Base-by-base conservation (phyloP, 2,329 filamentous ascomycete species). In the Myotisia sp. region DNA sequence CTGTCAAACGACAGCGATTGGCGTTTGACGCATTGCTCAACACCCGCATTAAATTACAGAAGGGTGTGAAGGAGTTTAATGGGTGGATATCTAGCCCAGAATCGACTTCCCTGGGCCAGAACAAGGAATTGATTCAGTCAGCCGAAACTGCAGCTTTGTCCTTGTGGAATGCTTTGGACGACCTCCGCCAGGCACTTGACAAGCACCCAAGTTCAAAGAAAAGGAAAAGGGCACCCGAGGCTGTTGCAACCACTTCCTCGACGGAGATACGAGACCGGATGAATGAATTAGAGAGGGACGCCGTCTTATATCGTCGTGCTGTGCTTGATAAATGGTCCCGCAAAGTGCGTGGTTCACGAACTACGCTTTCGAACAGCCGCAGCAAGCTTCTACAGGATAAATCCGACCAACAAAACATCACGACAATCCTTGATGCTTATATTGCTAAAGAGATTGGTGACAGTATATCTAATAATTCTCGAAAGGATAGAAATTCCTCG, bases 11-110 rank as follows among this genome's bases (percentile, higher is more conserved):
- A 37, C 90, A 98, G 59, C 75, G 85, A 33, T 78, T 77, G 41
- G 74, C 78, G 1, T 98, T 93, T 50, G 87, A 95, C 46, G 74
- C 81, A 0, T 71, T 95, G 1, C 69, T 98, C 20, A 92, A 93
- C 58, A 71, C 85, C 9, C 76, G 90, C 13, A 94, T 98, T 50
- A 81, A 87, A 40, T 62, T 98, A 12, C 92, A 98, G 55, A 95
- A 94, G 56, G 84, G 82, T 2, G 61, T 98, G 9, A 71, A 90
- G 10, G 65, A 92, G 26, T 56, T 68, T 10, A 51, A 62, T 1
- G 45, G 68, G 2, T 56, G 62, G 7, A 52, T 63, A 2, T 59
- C 66, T 1, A 55, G 55, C 6, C 47, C 50, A 9, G 56, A 65
- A 2, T 45, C 50, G 4, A 16, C 20, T 6, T 5, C 29, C 7